These are phyloP conservation scores for Pelargonium cotyledonis DNA, from an alignment of 441 rosid species.

Conservation along the genomic window DNA sequence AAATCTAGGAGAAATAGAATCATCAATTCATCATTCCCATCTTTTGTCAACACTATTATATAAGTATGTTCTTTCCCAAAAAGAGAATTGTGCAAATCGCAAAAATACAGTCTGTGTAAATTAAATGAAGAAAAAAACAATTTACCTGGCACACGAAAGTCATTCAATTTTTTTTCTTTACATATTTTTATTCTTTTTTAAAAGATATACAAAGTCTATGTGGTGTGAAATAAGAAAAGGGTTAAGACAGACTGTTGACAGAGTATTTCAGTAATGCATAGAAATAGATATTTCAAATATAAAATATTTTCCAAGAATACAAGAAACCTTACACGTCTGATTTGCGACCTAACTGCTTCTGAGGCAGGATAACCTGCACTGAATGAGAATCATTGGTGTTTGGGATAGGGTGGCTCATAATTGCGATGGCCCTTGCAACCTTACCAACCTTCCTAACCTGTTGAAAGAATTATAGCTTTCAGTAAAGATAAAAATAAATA, in stretches of 20 bases:
- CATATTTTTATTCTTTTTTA: background rate
- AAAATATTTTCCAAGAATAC: background rate
- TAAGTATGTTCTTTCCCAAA: background rate
- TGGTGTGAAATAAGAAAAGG: background rate
- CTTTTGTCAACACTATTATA: background rate
- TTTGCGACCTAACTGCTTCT: slow-evolving; percentile 67
- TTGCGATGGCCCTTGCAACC: slow-evolving; percentile 60
- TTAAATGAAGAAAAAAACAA: background rate
- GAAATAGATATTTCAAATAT: background rate
- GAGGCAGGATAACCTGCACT: slow-evolving; percentile 67
- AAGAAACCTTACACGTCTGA: slow-evolving; percentile 49
- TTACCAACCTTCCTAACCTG: slow-evolving; percentile 55
- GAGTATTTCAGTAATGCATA: background rate
- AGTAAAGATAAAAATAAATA: background rate
- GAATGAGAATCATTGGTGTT: slow-evolving; percentile 57
- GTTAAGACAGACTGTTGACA: background rate
- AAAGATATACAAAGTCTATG: background rate
- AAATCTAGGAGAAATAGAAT: background rate
- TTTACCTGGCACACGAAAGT: background rate
- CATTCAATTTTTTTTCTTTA: background rate
- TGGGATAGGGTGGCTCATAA: slow-evolving; percentile 73
- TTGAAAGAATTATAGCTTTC: slow-evolving; percentile 7
- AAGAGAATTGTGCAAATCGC: background rate
- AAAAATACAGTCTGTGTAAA: background rate
- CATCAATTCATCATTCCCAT: background rate